Evolutionary conservation across 768 basidiomycete species (phyloP), one percentile per base, ranked within the genome.

Genomic region (Hypholoma sublateritium): DNA sequence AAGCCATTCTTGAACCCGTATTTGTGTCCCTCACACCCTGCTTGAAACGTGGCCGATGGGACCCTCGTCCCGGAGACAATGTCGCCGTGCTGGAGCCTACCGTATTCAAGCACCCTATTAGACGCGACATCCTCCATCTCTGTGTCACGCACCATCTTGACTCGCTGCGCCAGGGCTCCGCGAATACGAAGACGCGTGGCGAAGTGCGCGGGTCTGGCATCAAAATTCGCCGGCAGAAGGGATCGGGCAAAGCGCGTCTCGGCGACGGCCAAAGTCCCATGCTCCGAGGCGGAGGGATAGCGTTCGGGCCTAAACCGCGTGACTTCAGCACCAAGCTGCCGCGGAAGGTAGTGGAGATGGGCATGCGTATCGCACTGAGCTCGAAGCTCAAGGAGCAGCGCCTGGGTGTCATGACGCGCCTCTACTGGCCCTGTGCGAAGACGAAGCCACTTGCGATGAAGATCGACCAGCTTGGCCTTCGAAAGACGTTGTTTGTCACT

Each of bases 171-270:
- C 90, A 94, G 76, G 96, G 96, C 25, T 89, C 91, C 12, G 94
- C 93, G 21, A 88, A 79, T 60, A 97, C 94, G 16, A 98, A 97
- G 74, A 93, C 90, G 32, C 89, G 97, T 55, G 86, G 83, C 21
- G 93, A 98, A 72, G 94, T 98, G 12, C 80, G 83, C 52, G 94
- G 91, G 37, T 96, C 94, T 2, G 93, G 93, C 8, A 77, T 80
- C 65, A 99, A 99, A 75, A 84, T 98, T 56, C 84, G 88, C 37
- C 87, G 80, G 5, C 97, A 99, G 71, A 99, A 99, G 72, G 96
- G 96, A 8, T 82, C 85, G 14, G 96, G 97, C 58, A 79, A 73
- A 62, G 97, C 97, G 9, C 92, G 97, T 68, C 76, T 97, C 9
- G 96, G 95, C 46, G 93, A 95, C 64, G 85, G 79, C 1, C 91